Percentiles rank a stretch among this genome's conserved stretches.
Conservation (phyloP, 345 rosid genomes). For the Populus euphratica region DNA sequence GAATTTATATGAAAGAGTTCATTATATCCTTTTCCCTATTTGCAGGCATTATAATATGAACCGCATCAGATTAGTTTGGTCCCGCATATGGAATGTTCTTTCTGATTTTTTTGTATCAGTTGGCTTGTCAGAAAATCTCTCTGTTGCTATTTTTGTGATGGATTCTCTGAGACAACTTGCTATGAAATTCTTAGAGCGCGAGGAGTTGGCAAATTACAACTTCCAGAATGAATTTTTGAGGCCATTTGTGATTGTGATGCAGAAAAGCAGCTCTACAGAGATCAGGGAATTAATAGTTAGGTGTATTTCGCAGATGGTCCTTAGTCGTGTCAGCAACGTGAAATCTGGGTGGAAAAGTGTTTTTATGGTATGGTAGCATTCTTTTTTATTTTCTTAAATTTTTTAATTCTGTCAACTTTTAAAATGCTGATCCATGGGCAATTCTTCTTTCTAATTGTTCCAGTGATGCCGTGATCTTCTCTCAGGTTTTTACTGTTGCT, state of each 20-base stretch:
- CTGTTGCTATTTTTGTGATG: constrained; percentile 96
- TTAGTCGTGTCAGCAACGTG: constrained; percentile 81
- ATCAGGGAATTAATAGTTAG: constrained; percentile 87
- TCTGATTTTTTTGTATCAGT: constrained; percentile 93
- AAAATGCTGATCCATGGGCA: not conserved
- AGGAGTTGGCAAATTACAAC: constrained; percentile 94
- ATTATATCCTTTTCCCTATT: not conserved
- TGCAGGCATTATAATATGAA: constrained; percentile 97
- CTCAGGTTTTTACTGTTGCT: constrained; percentile 77
- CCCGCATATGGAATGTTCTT: constrained; percentile 91
- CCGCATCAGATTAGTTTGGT: constrained; percentile 96
- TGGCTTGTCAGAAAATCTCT: constrained; percentile 92
- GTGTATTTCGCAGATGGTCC: constrained; percentile 96
- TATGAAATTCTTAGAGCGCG: constrained; percentile 93
- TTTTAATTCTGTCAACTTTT: not conserved
- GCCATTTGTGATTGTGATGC: constrained; percentile 93
- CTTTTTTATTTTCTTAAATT: not conserved
- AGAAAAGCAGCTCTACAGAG: constrained; percentile 81
- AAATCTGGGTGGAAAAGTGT: constrained; percentile 99
- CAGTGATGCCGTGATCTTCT: constrained; percentile 4
- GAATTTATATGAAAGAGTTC: not conserved
- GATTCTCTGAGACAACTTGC: constrained; percentile 96
- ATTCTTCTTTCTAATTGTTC: not conserved
- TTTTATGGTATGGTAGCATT: constrained; percentile 59
- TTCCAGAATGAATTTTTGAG: constrained; percentile 94